Evolutionary conservation across 768 basidiomycete species (phyloP), one percentile per base, ranked within the genome.

Genomic region (Lentinula sp.): DNA sequence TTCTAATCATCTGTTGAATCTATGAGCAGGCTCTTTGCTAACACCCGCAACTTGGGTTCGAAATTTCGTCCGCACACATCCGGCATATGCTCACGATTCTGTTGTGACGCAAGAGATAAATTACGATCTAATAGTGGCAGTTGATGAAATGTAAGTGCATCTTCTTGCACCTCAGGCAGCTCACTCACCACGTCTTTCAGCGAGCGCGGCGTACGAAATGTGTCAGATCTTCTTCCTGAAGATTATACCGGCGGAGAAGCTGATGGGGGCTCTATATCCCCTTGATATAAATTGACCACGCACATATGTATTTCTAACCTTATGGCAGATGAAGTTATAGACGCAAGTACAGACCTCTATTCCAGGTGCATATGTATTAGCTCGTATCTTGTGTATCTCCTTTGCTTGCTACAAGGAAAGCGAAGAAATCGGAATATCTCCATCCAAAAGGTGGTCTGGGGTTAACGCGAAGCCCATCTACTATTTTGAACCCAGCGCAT

Each of bases 1-100:
- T 60, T 49, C 18, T 55, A 56, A 63, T 32, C 56, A 20, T 57
- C 12, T 54, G 32, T 50, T 52, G 33, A 37, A 6, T 36, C 13
- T 16, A 56, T 55, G 57, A 54, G 28, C 60, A 94, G 94, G 93
- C 20, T 79, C 87, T 6, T 77, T 98, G 28, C 71, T 85, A 70
- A 98, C 97, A 0, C 85, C 93, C 6, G 97, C 97, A 10, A 85
- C 86, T 3, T 99, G 94, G 94, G 95, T 97, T 60, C 84, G 97
- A 39, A 81, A 90, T 51, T 98, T 98, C 74, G 90, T 99, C 46
- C 85, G 86, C 28, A 82, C 86, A 1, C 97, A 99, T 72, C 92
- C 95, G 7, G 82, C 77, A n/a, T 99, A 99, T 77, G 88, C 90
- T 72, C 81, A 85, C 54, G 94, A 99, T 74, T 96, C 94, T n/a